These are phyloP conservation scores for Sclerotinia glacialis DNA, from an alignment of 2,329 filamentous ascomycete genomes.

Conservation along the genomic window DNA sequence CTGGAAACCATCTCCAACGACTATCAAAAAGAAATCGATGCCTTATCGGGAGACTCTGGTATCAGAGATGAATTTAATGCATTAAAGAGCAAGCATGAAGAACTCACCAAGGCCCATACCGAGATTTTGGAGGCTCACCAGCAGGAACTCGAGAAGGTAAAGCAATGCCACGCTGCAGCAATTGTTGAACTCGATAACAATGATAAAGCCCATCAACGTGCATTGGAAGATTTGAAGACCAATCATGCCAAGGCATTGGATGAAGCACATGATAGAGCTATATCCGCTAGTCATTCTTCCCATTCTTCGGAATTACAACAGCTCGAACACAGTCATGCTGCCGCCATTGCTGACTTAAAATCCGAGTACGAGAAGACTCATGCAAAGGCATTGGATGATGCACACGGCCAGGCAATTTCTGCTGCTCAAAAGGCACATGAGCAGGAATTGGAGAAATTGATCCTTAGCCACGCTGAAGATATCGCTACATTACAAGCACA, in stretches of 20 bases:
- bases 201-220: conserved; percentile 52
- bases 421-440: conserved; percentile 50
- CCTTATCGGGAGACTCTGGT: conserved; percentile 59
- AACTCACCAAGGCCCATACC: conserved; percentile 42
- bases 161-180: conserved; percentile 35
- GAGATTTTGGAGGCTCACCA: conserved; percentile 28
- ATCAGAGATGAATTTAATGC: conserved; percentile 63
- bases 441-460: conserved; percentile 52
- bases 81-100: conserved; percentile 56
- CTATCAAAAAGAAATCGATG: conserved; percentile 64
- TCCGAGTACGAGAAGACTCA: conserved; percentile 48
- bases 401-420: conserved; percentile 50
- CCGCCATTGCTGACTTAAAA: conserved; percentile 44
- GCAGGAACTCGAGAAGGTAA: conserved; percentile 31
- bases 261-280: conserved; percentile 51
- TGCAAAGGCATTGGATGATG: conserved; percentile 56
- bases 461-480: conserved; percentile 51
- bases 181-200: conserved; percentile 44
- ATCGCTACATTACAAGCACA: conserved; percentile 45
- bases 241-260: conserved; percentile 60
- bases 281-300: conserved; percentile 49
- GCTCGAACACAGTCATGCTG: conserved; percentile 53
- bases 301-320: conserved; percentile 51
- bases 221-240: conserved; percentile 54
- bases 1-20: conserved; percentile 58